Evolutionary conservation across 495 filamentous ascomycete genomes (phyloP).

Genomic region (Penicillium pulvis): DNA sequence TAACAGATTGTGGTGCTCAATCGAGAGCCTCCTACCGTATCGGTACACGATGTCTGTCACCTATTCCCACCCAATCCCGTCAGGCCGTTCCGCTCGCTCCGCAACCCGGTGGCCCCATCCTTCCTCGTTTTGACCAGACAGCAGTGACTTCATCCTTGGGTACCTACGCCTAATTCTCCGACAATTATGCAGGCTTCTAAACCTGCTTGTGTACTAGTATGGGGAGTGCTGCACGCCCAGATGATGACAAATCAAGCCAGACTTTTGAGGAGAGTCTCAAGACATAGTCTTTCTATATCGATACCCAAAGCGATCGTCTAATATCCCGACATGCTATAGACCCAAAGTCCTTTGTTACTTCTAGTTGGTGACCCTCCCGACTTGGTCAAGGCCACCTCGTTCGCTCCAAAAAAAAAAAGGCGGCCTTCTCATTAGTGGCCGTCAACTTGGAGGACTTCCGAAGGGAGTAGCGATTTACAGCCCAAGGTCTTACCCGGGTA

Average conservation of each 20-base stretch:
- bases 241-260: conserved; percentile 20
- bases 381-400: conserved; percentile 15
- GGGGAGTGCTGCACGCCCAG: conserved; percentile 25
- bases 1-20: no score
- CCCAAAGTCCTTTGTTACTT: conserved; percentile 21
- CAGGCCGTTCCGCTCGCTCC: no score
- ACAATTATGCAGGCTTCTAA: neutral
- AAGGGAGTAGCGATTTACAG: conserved; percentile 18
- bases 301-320: conserved; percentile 6
- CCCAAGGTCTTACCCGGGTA: conserved; percentile 21
- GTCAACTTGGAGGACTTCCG: conserved; percentile 30
- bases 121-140: neutral
- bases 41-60: no score
- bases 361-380: conserved; percentile 25
- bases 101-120: no score
- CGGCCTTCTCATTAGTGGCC: conserved; percentile 21
- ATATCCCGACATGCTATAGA: conserved; percentile 22
- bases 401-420: conserved; percentile 23
- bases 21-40: no score
- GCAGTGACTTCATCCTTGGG: conserved; percentile 1
- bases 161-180: neutral
- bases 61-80: no score
- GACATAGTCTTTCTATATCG: conserved; percentile 26
- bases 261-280: conserved; percentile 25
- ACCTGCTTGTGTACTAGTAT: neutral